A percentile compares a stretch with the other conserved stretches of the same genome.
Evolutionary conservation across 2,329 filamentous ascomycete species (phyloP).

Genomic region (Aspergillus luchuensis): DNA sequence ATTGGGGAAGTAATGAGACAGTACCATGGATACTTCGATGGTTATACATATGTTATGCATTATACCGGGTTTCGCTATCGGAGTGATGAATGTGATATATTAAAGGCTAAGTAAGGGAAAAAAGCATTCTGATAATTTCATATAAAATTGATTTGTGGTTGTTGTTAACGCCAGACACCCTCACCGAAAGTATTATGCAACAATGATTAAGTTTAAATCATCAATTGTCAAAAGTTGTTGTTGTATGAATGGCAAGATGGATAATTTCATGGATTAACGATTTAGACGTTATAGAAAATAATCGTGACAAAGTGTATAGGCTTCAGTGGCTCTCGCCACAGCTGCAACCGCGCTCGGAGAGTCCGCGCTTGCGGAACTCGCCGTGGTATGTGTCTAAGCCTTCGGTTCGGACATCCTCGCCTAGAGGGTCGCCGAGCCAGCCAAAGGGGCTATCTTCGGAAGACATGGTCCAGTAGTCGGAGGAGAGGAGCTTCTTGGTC

Average conservation of each 20-base stretch:
- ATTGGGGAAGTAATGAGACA: no score
- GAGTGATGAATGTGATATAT: no score
- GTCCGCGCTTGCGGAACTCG: constrained; percentile 44
- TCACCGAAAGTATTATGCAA: background rate
- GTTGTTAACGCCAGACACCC: background rate
- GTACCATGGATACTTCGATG: no score
- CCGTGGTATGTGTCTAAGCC: constrained; percentile 49
- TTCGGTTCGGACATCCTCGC: constrained; percentile 40
- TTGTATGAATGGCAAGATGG: background rate
- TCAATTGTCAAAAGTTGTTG: background rate
- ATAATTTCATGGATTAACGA: background rate
- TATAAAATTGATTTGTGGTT: no score
- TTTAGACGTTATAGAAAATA: background rate
- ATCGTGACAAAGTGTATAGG: background rate
- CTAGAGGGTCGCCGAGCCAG: constrained; percentile 47
- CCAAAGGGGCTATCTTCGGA: constrained; percentile 25
- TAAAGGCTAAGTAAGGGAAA: no score
- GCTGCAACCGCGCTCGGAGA: constrained; percentile 18
- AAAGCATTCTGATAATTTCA: no score
- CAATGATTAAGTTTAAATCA: background rate
- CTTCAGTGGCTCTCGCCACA: constrained; percentile 33
- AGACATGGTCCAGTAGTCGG: constrained; percentile 24
- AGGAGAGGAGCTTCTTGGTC: constrained; percentile 68
- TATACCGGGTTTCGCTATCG: no score
- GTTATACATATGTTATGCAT: no score